Base-by-base conservation (phyloP, 2,329 filamentous ascomycete genomes). In the Aureobasidium musti region DNA sequence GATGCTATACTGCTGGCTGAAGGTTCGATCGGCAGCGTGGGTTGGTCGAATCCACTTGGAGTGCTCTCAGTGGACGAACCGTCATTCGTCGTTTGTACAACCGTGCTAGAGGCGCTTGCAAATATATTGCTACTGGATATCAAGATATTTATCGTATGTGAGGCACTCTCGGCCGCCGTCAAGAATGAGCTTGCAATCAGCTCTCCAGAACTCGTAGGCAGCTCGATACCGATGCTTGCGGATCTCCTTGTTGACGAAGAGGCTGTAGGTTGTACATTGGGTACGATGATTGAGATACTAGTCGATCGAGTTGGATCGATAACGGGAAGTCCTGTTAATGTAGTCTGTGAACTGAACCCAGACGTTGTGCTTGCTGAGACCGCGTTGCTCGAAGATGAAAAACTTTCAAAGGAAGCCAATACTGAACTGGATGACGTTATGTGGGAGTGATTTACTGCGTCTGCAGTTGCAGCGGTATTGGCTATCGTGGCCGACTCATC, bases 261-360 rank as follows among this genome's bases (percentile, higher is more conserved):
- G 5, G 6, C 57, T 23, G 43, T 61, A 3, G 30, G 14, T 6
- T 49, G 57, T 13, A 61, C 57, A n/a, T 50, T 17, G 11, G 57
- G 57, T 35, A 61, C 39, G n/a, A 21, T 50, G 39, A 61, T 61
- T 8, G 57, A 49, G 6, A 61, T 61, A n/a, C 57, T 61, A 10
- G 43, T 11, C 6, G 19, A 50, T 2, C 43, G 57, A 26, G 57
- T 49, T 3, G 57, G 7, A 2, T 21, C 21, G 2, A 49, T 17
- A 7, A 13, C 19, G 8, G 43, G 41, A 13, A 28, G 21, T 5
- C 30, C 26, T 1, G 28, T 50, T 6, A 13, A 19, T 26, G 17
- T 5, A 10, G 17, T 30, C 10, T 10, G 30, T 19, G 30, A 26
- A 30, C 14, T 30, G 37, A 50, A n/a, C 2, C 33, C 43, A 3